These are phyloP conservation scores for Dioszegia crocea DNA, from an alignment of 768 basidiomycete species.

Conservation along the genomic window DNA sequence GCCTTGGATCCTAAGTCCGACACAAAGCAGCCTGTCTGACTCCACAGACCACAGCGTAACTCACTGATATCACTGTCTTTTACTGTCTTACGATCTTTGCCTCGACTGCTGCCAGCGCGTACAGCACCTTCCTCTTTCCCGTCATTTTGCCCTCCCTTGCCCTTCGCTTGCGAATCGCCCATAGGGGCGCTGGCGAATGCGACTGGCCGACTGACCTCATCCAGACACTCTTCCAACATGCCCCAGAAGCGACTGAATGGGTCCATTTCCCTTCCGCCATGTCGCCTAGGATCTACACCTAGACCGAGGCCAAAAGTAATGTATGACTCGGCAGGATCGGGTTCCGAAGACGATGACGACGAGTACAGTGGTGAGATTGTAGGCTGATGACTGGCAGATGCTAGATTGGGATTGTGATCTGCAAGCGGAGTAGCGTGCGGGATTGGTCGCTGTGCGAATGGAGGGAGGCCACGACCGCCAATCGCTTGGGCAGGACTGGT, in stretches of 20 bases:
- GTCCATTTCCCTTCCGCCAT: constrained; percentile 18
- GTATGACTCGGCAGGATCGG: constrained; percentile 14
- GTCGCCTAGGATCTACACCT: too few species aligned
- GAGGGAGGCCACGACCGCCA: constrained; percentile 11
- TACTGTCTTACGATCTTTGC: too few species aligned
- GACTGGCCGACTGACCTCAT: constrained; percentile 44
- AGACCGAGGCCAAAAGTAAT: constrained; percentile 4
- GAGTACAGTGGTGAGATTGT: constrained; percentile 4
- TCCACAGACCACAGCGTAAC: not conserved
- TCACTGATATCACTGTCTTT: not conserved
- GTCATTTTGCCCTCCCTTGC: not conserved
- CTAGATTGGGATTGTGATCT: not conserved
- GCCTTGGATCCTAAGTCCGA: not conserved
- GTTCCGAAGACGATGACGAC: constrained; percentile 30
- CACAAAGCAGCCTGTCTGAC: too few species aligned
- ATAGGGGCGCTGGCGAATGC: constrained; percentile 42
- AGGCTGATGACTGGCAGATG: constrained; percentile 14
- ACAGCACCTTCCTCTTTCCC: not conserved
- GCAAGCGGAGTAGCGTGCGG: not conserved
- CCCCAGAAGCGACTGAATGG: constrained; percentile 49
- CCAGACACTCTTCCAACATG: constrained; percentile 44
- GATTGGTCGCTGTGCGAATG: constrained; percentile 28
- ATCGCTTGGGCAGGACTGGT: too few species aligned
- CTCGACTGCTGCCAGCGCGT: too few species aligned
- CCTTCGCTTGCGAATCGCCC: not conserved